Evolutionary conservation across 192 early-diverging fungal species (phyloP).

Genomic region (Coemansia asiatica): DNA sequence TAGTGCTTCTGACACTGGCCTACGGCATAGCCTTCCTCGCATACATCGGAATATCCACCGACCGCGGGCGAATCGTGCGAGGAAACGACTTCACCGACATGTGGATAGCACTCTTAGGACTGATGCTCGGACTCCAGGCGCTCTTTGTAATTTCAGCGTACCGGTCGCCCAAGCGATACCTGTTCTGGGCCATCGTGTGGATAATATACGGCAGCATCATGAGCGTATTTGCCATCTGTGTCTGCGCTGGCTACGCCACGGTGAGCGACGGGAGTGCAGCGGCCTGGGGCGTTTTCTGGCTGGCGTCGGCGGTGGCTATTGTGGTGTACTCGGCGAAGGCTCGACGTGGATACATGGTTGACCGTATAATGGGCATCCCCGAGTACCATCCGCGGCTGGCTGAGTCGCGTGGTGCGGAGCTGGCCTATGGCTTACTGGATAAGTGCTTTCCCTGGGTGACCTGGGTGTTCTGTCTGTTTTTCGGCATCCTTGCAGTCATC

Average conservation of each 20-base stretch:
- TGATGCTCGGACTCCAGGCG: constrained; percentile 37
- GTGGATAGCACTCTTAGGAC: constrained; percentile 50
- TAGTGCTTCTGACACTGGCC: constrained; percentile 29
- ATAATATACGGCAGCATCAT: constrained; percentile 42
- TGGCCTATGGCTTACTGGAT: constrained; percentile 43
- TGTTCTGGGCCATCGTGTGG: constrained; percentile 50
- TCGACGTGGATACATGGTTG: constrained; percentile 51
- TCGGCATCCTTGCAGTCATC: constrained; percentile 45
- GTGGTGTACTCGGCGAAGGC: constrained; percentile 49
- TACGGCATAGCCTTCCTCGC: constrained; percentile 47
- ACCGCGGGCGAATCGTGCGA: constrained; percentile 34
- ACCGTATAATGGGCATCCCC: constrained; percentile 56
- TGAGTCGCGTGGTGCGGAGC: constrained; percentile 27
- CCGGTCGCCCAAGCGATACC: constrained; percentile 45
- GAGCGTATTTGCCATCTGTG: constrained; percentile 28
- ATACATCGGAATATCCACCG: constrained; percentile 41
- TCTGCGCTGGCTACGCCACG: constrained; percentile 40
- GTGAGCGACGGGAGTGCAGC: constrained; percentile 21
- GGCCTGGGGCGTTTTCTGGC: constrained; percentile 44
- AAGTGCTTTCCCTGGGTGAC: constrained; percentile 40
- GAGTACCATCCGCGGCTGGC: constrained; percentile 47
- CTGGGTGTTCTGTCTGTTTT: constrained; percentile 37
- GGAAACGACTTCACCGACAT: constrained; percentile 47
- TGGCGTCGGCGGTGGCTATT: constrained; percentile 18
- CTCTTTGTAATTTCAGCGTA: constrained; percentile 55